Evolutionary conservation across 2,329 filamentous ascomycete species (phyloP), one percentile per base, ranked within the genome.

Genomic region (Cladosporium cucumerinum): DNA sequence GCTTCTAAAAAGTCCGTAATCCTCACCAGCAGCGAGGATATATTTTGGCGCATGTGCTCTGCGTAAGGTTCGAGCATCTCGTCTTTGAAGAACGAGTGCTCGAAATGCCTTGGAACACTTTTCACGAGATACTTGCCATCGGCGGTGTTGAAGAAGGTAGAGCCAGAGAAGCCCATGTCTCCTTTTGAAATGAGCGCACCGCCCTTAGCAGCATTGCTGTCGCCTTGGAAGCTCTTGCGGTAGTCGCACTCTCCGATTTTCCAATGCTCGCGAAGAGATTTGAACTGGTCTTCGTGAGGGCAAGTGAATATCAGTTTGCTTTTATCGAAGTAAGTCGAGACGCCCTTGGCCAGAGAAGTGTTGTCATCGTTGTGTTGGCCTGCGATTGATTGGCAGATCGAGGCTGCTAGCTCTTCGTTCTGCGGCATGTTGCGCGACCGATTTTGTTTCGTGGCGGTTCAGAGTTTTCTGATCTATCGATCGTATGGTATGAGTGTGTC

Each of bases 101-200:
- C 90, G 68, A 90, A 91, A 34, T 82, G 80, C 1, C 89, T 83
- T 0, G 89, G 89, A 0, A 93, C 78, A 1, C 87, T 89, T 72
- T 92, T 93, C 72, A 92, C 81, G 10, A 92, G 82, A 72, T 86
- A 92, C 68, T 85, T 85, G n/a, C 81, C 81, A 69, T 92, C 85
- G 3, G 80, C 76, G 0, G 89, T 92, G 5, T 82, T 84, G 76
- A 90, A 91, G 77, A 92, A 92, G 0, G 89, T 90, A 78, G 89
- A 91, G 57, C 90, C 90, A 30, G 87, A 90, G 73, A 90, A 91
- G 2, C 89, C 89, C 76, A 92, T 81, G 72, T 91, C 88, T 1
- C 87, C 89, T 66, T 89, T 83, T 0, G 87, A 75, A 1, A 82
- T 76, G 34, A 91, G 77, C 0, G 79, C 75, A 21, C 26, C 32